Conservation (phyloP, 306 rosid species). For the Gillenia trifoliata region DNA sequence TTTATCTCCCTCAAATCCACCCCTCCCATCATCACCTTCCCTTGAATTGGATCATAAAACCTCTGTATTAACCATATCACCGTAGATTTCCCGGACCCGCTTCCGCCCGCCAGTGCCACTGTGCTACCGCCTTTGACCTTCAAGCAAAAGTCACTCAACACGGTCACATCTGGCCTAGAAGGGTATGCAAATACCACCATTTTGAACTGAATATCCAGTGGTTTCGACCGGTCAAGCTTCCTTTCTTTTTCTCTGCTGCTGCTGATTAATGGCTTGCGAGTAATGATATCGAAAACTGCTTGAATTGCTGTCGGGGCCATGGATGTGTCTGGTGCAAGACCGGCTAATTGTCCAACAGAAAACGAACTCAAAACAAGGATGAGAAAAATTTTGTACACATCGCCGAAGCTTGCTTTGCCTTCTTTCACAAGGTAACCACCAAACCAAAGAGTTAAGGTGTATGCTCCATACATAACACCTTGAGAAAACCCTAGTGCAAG, state of each 20-base stretch:
- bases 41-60: slow-evolving; percentile 85
- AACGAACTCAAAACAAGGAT: slow-evolving; percentile 92
- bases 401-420: slow-evolving; percentile 43
- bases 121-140: slow-evolving; percentile 65
- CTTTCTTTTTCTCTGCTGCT: slow-evolving; percentile 26
- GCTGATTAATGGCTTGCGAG: slow-evolving; percentile 57
- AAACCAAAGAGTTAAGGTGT: slow-evolving; percentile 71
- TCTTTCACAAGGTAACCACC: slow-evolving; percentile 61
- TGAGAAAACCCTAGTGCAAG: slow-evolving; percentile 63
- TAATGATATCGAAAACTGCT: slow-evolving; percentile 56
- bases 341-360: slow-evolving; percentile 90
- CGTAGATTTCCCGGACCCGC: slow-evolving; percentile 94
- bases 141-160: slow-evolving; percentile 60
- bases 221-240: slow-evolving; percentile 49
- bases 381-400: slow-evolving; percentile 68
- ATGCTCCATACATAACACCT: slow-evolving; percentile 82
- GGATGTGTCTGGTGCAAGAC: slow-evolving; percentile 87
- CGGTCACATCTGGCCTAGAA: slow-evolving; percentile 65
- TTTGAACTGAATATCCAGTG: slow-evolving; percentile 54
- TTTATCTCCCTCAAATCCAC: slow-evolving; percentile 62
- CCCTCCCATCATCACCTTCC: slow-evolving; percentile 74
- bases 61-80: slow-evolving; percentile 81
- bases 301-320: slow-evolving; percentile 66
- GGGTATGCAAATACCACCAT: slow-evolving; percentile 86
- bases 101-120: slow-evolving; percentile 77